Conservation (phyloP, 106 monocot genomes). For the Posidonia australis region DNA sequence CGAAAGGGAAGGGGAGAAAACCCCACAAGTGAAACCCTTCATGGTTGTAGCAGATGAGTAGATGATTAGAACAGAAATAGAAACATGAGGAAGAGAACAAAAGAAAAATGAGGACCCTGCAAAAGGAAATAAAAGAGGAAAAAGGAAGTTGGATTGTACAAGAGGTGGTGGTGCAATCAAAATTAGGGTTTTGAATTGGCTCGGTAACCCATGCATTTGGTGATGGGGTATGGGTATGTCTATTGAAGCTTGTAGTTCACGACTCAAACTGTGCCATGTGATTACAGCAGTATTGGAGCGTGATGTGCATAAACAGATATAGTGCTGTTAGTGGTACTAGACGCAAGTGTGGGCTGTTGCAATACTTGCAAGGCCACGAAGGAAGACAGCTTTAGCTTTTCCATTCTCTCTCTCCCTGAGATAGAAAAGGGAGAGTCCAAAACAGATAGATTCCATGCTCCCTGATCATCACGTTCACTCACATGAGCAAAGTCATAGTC, state of each 20-base stretch:
- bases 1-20: not conserved
- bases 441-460: too few species aligned
- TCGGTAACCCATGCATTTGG: slow-evolving; percentile 13
- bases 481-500: too few species aligned
- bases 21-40: not conserved
- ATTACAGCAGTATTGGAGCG: too few species aligned
- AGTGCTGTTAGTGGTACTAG: too few species aligned
- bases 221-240: not conserved
- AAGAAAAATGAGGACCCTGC: not conserved
- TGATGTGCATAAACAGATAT: too few species aligned
- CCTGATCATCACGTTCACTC: too few species aligned
- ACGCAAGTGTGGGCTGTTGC: too few species aligned
- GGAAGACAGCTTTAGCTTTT: too few species aligned
- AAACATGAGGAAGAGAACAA: slow-evolving; percentile 6
- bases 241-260: slow-evolving; percentile 7
- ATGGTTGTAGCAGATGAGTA: not conserved
- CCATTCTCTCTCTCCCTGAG: too few species aligned
- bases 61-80: slow-evolving; percentile 5
- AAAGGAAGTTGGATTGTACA: not conserved
- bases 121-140: slow-evolving; percentile 4
- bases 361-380: too few species aligned
- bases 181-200: slow-evolving; percentile 12
- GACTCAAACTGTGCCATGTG: slow-evolving; percentile 8
- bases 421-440: too few species aligned
- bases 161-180: slow-evolving; percentile 1